phyloP scores from a whole-genome alignment of 2,329 filamentous ascomycete species.

The Lasiodiplodia sp. region DNA sequence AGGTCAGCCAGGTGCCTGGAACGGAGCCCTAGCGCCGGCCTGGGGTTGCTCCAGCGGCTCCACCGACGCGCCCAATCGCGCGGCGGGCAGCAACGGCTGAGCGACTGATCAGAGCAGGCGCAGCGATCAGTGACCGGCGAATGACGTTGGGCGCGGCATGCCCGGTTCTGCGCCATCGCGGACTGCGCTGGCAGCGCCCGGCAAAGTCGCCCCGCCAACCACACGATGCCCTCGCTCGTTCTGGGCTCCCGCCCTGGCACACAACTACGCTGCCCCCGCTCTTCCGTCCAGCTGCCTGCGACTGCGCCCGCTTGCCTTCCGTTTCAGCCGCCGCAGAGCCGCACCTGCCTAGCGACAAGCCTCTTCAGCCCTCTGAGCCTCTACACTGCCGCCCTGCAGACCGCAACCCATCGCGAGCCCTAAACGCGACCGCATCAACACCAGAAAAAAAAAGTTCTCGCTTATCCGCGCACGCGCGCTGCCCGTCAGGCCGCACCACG shows the following conservation, averaged over 20 bases:
- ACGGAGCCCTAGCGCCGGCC: conserved; percentile 20
- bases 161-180: conserved; percentile 16
- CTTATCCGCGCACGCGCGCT: neutral
- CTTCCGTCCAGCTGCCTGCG: conserved; percentile 18
- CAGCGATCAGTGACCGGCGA: conserved; percentile 28
- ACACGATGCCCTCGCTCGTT: neutral
- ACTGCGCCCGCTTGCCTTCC: conserved; percentile 18
- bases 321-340: conserved; percentile 28
- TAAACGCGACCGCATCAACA: neutral
- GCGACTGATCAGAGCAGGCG: conserved; percentile 28
- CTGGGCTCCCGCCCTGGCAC: neutral
- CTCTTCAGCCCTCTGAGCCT: neutral
- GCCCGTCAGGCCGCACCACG: conserved; percentile 16
- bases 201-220: conserved; percentile 10
- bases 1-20: conserved; percentile 22
- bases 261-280: conserved; percentile 1
- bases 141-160: conserved; percentile 25
- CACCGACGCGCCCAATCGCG: conserved; percentile 21
- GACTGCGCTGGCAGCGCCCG: conserved; percentile 14
- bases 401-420: neutral
- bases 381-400: neutral
- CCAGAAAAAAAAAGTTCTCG: neutral
- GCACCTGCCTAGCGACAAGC: conserved; percentile 8
- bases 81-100: conserved; percentile 24
- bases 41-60: conserved; percentile 21